Evolutionary conservation across 768 basidiomycete species (phyloP), one percentile per base, ranked within the genome.

Genomic region (Coprinopsis strossmayeri): DNA sequence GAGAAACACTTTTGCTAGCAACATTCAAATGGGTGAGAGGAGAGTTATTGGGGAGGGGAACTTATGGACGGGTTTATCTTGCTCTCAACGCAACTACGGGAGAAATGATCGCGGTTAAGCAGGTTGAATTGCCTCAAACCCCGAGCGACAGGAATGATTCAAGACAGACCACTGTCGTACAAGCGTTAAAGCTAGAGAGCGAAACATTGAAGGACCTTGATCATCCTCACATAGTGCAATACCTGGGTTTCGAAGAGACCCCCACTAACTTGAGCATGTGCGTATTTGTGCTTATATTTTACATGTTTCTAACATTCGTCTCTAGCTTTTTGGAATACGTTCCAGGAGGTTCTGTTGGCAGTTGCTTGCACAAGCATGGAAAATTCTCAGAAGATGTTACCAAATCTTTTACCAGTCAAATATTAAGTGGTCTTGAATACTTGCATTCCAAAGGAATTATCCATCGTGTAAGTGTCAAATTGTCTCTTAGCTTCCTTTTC

Each of bases 51-150:
- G 96, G 96, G 26, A 91, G 90, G 61, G 96, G 96, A 21, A 94
- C 93, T 11, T 99, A 94, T 59, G 96, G 96, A 11, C 82, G 89
- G 35, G 96, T 99, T 24, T 99, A 97, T 60, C 80, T 98, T 47
- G 96, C 91, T 15, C 72, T 98, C 50, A 98, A 98, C 62, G 91
- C 90, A 26, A 93, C 91, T 2, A 95, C 93, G 0, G 93, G 93
- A 49, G 94, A 98, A 67, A 95, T 97, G 91, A 93, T 98, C 59
- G 96, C 96, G 15, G 96, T 99, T 55, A 99, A 99, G 67, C 96
- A 98, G 67, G 96, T 99, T 40, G 96, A 98, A 64, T 79, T 94
- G 50, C 95, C 96, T 1, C 81, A 82, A 44, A 94, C 92, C 5
- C 81, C 83, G 15, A 91, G 88, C 59, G 96, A 99, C 68, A 89